Evolutionary conservation across 805 yeast species (phyloP).

Genomic region (Nakazawaea ernobii): DNA sequence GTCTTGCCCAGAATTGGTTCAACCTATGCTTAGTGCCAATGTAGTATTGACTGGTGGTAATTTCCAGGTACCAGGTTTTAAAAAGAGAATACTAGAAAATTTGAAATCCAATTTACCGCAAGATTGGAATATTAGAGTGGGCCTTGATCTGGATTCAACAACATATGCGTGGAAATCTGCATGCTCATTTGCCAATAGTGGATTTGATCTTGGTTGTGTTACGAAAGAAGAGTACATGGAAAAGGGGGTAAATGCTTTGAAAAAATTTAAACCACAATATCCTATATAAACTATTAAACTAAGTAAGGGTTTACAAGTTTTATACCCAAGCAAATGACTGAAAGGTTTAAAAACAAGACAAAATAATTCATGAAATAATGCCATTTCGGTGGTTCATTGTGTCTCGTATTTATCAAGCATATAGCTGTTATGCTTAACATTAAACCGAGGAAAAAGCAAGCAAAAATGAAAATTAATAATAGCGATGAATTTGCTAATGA

Average conservation of each 20-base stretch:
- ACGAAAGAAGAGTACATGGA: conserved; percentile 80
- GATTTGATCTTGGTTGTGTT: conserved; percentile 48
- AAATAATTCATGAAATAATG: conserved; percentile 2
- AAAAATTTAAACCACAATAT: conserved; percentile 14
- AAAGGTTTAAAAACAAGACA: conserved; percentile 4
- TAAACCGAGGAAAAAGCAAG: conserved; percentile 6
- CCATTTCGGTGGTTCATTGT: conserved; percentile 7
- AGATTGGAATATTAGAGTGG: conserved; percentile 59
- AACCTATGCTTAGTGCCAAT: conserved; percentile 76
- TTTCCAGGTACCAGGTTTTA: conserved; percentile 62
- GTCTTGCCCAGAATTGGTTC: conserved; percentile 63
- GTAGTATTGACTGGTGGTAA: conserved; percentile 82
- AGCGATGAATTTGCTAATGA: conserved; percentile 6
- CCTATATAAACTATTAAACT: neutral
- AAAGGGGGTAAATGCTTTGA: conserved; percentile 53
- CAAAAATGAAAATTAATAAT: conserved; percentile 2
- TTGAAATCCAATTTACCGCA: conserved; percentile 64
- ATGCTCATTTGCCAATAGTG: conserved; percentile 32
- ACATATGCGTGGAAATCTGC: conserved; percentile 60
- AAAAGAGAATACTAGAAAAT: conserved; percentile 53
- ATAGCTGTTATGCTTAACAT: conserved; percentile 3
- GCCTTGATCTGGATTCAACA: conserved; percentile 17
- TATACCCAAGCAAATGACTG: conserved; percentile 4
- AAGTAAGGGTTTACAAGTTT: neutral
- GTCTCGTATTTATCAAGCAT: conserved; percentile 2